Conservation (phyloP, 345 rosid genomes). For the Excoecaria cochinchinensis region DNA sequence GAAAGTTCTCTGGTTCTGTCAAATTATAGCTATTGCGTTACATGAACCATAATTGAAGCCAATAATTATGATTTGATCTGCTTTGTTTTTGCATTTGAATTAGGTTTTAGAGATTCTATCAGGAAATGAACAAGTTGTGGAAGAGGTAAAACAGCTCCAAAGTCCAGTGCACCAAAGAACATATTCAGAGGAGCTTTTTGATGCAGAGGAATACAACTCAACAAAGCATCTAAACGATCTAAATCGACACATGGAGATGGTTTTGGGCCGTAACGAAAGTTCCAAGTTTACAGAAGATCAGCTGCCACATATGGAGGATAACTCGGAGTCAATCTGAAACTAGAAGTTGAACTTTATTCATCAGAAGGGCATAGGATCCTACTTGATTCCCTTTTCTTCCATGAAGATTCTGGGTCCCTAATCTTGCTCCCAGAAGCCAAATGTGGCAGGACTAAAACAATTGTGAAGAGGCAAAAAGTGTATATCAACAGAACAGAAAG, state of each 20-base stretch:
- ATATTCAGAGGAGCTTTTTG: conserved; percentile 64
- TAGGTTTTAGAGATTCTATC: conserved; percentile 61
- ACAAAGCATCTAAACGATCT: conserved; percentile 54
- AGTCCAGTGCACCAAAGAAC: conserved; percentile 46
- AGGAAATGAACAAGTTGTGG: conserved; percentile 46
- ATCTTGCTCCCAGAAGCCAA: background rate
- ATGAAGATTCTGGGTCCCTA: background rate
- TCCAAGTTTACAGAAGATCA: background rate
- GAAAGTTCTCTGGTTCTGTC: background rate
- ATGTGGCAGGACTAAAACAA: background rate
- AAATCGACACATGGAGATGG: conserved; percentile 57
- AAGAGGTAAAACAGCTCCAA: conserved; percentile 34
- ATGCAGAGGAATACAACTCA: conserved; percentile 72
- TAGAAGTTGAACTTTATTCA: background rate
- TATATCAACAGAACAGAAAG: background rate
- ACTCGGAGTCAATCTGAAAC: background rate
- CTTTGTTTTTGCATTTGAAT: background rate
- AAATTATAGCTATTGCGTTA: too few species aligned
- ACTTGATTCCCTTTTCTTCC: background rate
- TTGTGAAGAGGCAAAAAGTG: background rate
- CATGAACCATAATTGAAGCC: too few species aligned
- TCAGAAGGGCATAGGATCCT: background rate
- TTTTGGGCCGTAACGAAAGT: conserved; percentile 27
- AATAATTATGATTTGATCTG: background rate
- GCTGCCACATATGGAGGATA: background rate